Conservation (phyloP, 495 filamentous ascomycete genomes). For the Hypoxylon fuscum region DNA sequence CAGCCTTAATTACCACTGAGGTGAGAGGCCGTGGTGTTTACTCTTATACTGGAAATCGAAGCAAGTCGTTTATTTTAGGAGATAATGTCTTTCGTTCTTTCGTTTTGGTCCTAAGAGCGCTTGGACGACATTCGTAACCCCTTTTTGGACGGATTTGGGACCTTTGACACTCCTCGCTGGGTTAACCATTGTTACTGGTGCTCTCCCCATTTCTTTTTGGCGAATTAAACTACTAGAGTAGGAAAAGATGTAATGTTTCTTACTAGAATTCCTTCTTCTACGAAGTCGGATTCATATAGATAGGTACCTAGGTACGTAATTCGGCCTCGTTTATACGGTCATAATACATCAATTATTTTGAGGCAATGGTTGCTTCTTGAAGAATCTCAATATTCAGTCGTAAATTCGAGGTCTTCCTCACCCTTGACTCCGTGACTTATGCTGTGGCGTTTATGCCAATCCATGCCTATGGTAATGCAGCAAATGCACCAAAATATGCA, state of each 20-base stretch:
- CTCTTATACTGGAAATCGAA: slow-evolving; percentile 1
- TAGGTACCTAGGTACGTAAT: slow-evolving; percentile 19
- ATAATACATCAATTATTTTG: slow-evolving; percentile 30
- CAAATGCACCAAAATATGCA: not conserved
- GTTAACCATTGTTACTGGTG: not conserved
- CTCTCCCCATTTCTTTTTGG: not conserved
- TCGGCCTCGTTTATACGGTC: slow-evolving; percentile 22
- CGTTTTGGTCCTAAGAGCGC: not conserved
- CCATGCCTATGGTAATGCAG: slow-evolving; percentile 2
- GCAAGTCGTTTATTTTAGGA: not conserved
- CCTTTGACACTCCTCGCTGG: slow-evolving; percentile 18
- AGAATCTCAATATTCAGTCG: not conserved
- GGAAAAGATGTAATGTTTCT: slow-evolving; percentile 8
- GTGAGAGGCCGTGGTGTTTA: not conserved
- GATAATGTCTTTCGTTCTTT: not conserved
- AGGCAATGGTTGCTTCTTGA: slow-evolving; percentile 15
- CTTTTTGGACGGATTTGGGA: slow-evolving; percentile 9
- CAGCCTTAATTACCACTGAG: slow-evolving; percentile 27
- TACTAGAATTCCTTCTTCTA: not conserved
- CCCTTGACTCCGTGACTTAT: slow-evolving; percentile 23
- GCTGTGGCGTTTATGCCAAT: slow-evolving; percentile 4
- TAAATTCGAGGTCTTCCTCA: slow-evolving; percentile 11
- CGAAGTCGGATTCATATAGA: slow-evolving; percentile 9
- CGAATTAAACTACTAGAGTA: not conserved
- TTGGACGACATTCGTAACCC: slow-evolving; percentile 10